These are phyloP conservation scores for Solanum ossicruentum DNA, from an alignment of 257 asterid species.

Conservation along the genomic window DNA sequence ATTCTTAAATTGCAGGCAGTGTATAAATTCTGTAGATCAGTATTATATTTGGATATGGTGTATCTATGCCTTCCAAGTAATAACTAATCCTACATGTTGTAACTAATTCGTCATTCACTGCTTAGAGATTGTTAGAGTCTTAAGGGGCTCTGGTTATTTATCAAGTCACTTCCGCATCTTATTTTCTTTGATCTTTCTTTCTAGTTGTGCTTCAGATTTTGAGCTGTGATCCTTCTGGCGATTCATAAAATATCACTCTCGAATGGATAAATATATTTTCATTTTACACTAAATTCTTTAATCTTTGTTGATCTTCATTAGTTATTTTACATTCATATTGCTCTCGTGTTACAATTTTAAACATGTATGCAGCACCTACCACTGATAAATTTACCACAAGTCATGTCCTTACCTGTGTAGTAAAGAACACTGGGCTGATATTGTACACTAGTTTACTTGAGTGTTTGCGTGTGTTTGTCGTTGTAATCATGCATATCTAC, in stretches of 20 bases:
- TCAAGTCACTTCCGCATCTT: not conserved
- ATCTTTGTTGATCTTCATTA: not conserved
- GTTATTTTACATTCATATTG: not conserved
- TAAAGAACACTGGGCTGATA: not conserved
- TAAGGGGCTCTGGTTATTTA: not conserved
- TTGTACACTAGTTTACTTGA: not conserved
- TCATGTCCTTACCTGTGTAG: not conserved
- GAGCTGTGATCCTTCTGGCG: not conserved
- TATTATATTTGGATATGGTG: not conserved
- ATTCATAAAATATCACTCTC: not conserved
- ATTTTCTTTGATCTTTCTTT: not conserved
- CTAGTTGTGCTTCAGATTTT: not conserved
- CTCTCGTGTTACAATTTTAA: not conserved
- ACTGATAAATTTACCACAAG: not conserved
- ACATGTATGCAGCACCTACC: not conserved
- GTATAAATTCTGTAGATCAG: not conserved
- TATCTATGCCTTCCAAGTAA: not conserved
- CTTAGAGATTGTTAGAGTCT: not conserved
- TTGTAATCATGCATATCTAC: not conserved
- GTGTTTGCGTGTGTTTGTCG: not conserved
- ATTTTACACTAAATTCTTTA: not conserved
- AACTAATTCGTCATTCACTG: not conserved
- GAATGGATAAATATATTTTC: not conserved
- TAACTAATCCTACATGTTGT: not conserved
- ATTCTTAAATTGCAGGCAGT: not conserved